Evolutionary conservation across 2,329 filamentous ascomycete genomes (phyloP).

Genomic region (Neodidymelliopsis sp.): DNA sequence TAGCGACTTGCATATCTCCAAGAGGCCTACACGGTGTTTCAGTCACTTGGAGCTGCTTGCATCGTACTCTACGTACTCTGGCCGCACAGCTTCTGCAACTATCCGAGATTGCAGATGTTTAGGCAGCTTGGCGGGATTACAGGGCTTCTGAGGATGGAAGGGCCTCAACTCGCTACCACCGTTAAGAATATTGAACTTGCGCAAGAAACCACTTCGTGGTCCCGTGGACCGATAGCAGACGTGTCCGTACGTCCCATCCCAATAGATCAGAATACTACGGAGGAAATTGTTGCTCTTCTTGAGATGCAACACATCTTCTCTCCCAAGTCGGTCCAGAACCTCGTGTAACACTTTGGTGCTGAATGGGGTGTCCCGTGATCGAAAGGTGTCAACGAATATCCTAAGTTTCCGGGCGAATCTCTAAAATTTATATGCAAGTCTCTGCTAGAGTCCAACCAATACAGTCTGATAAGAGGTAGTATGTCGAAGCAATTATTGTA

Average conservation of each 20-base stretch:
- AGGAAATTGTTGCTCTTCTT: background rate
- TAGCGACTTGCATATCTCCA: background rate
- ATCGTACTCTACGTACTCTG: background rate
- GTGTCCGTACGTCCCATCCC: background rate
- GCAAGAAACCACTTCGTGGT: background rate
- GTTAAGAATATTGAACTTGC: background rate
- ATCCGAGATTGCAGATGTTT: background rate
- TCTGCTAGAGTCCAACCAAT: background rate
- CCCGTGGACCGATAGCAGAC: background rate
- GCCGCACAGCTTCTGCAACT: background rate
- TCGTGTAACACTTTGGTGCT: background rate
- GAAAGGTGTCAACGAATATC: too few relatives aligned
- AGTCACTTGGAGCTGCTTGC: background rate
- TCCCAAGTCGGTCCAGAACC: background rate
- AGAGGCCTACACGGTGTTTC: background rate
- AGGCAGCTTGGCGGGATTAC: background rate
- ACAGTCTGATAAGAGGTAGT: background rate
- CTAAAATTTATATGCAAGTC: background rate
- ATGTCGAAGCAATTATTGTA: background rate
- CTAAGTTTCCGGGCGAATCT: background rate
- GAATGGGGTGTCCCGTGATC: background rate
- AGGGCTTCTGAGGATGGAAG: background rate
- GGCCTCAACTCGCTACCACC: background rate
- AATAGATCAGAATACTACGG: background rate
- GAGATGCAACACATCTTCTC: background rate